A percentile compares a stretch with the other conserved stretches of the same genome.
phyloP scores from a whole-genome alignment of 2,329 filamentous ascomycete species.

The Metarhizium anisopliae region DNA sequence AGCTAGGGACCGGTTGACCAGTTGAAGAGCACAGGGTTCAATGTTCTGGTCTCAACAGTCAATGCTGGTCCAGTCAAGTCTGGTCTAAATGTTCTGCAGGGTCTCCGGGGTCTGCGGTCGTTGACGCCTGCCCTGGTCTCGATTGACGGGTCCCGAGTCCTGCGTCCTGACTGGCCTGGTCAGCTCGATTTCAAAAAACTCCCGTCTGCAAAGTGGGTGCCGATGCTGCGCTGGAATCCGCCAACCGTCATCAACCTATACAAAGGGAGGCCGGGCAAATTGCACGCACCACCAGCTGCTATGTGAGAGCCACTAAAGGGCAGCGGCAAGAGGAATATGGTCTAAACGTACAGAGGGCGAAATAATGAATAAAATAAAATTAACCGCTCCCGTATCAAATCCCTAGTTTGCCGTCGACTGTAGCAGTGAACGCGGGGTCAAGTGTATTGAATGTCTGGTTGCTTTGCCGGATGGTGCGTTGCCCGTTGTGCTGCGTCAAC shows the following conservation, averaged over 20 bases:
- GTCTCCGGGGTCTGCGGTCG: no score
- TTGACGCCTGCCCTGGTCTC: no score
- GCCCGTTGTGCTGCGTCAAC: neutral
- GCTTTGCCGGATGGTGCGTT: neutral
- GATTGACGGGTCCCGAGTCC: no score
- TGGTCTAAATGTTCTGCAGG: no score
- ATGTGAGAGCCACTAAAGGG: neutral
- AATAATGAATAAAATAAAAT: neutral
- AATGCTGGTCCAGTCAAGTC: no score
- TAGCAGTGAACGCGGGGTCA: no score
- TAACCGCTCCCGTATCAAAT: neutral
- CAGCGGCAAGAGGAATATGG: neutral
- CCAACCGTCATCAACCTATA: neutral
- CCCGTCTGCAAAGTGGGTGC: neutral
- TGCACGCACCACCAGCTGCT: neutral
- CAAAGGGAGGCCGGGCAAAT: slow-evolving; percentile 1
- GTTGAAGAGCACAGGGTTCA: no score
- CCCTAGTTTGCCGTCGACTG: no score
- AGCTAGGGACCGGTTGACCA: no score
- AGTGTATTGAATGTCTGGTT: no score
- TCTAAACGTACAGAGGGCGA: neutral
- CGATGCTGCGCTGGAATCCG: neutral
- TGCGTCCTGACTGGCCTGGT: neutral
- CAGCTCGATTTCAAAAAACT: neutral
- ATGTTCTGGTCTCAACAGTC: no score